Evolutionary conservation across 78 protist genomes (phyloP), one percentile per base, ranked within the genome.

Genomic region (Dictyostelium purpureum): DNA sequence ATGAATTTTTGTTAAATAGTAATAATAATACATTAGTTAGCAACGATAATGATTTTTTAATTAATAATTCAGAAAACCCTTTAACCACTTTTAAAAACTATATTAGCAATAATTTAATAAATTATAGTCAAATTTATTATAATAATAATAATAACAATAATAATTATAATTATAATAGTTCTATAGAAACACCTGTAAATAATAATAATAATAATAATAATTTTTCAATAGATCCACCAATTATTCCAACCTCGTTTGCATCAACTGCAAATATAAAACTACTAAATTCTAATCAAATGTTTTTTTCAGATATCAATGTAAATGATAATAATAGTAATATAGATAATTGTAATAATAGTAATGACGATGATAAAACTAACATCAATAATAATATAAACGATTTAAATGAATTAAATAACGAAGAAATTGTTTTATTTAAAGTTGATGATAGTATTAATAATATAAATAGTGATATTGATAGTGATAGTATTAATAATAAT

Each of bases 221-320:
- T 33, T 63, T 63, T 63, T 31, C 71, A 63, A 63, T 63, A 1
- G 71, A 63, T 33, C 71, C 71, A 33, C 71, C 71, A 31, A 16
- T 33, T 33, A 63, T 63, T 63, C 71, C 71, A 63, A 31, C 71
- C 16, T 33, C 71, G 11, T 16, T 31, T 11, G 38, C 71, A 3
- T 63, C 71, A 63, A 63, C 71, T 33, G 71, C 71, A 63, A 63
- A 63, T 63, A 63, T 63, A 33, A 63, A 63, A 63, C 33, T 63
- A 63, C 26, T n/a, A 56, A 56, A 56, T n/a, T 56, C 65, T 18
- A 56, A 16, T 2, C 21, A 56, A n/a, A 56, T n/a, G 6, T 19
- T n/a, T 18, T 6, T 16, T 35, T 35, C 40, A 31, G 19, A 11
- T 31, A 38, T 24, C 37, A 19, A 57, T 18, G 5, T 19, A 19